Evolutionary conservation across 1,284 basidiomycete genomes (phyloP).

Genomic region (Fomitopsis schrenkii): DNA sequence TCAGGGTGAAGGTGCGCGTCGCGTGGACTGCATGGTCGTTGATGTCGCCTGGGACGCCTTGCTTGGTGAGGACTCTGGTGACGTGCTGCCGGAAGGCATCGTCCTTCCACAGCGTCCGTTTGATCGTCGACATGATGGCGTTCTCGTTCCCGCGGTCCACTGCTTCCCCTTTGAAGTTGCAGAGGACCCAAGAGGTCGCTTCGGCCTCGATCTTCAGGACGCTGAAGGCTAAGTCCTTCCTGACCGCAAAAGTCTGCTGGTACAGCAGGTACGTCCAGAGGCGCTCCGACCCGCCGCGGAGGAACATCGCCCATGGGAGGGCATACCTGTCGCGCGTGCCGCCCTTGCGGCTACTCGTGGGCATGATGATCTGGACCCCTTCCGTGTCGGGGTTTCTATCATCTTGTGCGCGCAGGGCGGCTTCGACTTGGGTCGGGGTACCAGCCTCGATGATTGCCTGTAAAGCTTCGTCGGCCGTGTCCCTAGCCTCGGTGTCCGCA

Average conservation of each 20-base stretch:
- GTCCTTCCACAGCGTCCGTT: not conserved
- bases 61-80: not conserved
- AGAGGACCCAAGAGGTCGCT: not conserved
- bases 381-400: not conserved
- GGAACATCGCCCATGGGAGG: not conserved
- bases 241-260: not conserved
- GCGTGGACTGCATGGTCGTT: not conserved
- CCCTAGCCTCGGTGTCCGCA: not conserved
- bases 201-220: not conserved
- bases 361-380: not conserved
- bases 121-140: not conserved
- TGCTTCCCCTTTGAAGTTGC: not conserved
- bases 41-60: not conserved
- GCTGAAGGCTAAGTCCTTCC: not conserved
- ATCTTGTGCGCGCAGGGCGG: not conserved
- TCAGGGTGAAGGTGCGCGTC: not conserved
- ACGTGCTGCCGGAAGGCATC: not conserved
- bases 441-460: not conserved
- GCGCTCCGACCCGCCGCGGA: not conserved
- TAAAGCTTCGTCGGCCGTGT: too few species aligned
- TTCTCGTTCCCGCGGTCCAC: not conserved
- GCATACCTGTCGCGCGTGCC: not conserved
- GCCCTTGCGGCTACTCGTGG: not conserved
- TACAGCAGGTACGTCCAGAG: not conserved
- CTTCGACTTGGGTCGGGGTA: not conserved